A percentile compares a stretch with the other conserved stretches of the same genome.
Evolutionary conservation across 768 basidiomycete genomes (phyloP).

Genomic region (Cubamyces lactineus): DNA sequence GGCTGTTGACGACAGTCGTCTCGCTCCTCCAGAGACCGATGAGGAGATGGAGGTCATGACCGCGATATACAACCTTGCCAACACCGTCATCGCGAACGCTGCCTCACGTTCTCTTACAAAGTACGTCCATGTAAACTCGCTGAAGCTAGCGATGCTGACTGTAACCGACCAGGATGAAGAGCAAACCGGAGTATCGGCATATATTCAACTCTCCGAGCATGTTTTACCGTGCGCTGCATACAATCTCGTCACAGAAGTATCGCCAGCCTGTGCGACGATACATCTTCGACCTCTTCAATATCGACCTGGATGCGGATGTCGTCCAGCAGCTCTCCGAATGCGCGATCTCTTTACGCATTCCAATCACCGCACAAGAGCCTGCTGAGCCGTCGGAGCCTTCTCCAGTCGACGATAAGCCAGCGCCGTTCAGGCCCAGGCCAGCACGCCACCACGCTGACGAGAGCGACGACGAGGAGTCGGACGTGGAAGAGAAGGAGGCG

Average conservation of each 20-base stretch:
- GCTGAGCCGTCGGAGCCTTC: constrained; percentile 58
- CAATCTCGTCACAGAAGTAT: constrained; percentile 88
- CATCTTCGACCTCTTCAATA: constrained; percentile 89
- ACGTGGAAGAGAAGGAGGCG: constrained; percentile 48
- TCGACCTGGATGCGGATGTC: constrained; percentile 70
- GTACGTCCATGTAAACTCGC: constrained; percentile 45
- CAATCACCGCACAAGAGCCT: constrained; percentile 6
- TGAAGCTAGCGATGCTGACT: constrained; percentile 6
- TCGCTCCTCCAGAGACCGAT: constrained; percentile 68
- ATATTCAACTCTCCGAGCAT: constrained; percentile 80
- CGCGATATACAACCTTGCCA: constrained; percentile 91
- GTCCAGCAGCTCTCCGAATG: constrained; percentile 57
- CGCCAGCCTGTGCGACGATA: constrained; percentile 91
- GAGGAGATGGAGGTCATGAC: constrained; percentile 83
- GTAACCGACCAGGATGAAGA: constrained; percentile 64
- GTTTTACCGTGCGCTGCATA: constrained; percentile 84
- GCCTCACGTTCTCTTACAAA: constrained; percentile 88
- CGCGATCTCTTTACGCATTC: constrained; percentile 45
- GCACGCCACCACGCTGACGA: constrained; percentile 42
- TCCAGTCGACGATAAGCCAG: background rate
- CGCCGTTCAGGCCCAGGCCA: constrained; percentile 6
- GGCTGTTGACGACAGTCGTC: constrained; percentile 43
- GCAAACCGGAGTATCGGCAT: constrained; percentile 69
- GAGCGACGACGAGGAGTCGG: constrained; percentile 62
- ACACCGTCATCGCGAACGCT: constrained; percentile 93